Conservation (phyloP, 352 stramenopile species). For the Phytophthora aleatoria region DNA sequence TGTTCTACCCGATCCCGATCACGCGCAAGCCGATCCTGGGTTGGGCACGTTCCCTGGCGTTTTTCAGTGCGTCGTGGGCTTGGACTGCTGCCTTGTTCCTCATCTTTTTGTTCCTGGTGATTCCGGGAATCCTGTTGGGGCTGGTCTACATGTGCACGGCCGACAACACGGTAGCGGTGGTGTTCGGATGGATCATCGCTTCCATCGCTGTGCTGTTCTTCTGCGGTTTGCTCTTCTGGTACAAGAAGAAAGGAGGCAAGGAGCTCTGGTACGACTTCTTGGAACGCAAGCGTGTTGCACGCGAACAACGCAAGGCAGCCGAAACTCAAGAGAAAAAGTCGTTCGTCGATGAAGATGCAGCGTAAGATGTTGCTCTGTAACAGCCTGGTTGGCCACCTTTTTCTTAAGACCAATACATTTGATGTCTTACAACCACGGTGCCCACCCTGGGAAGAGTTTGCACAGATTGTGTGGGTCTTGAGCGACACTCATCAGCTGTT, state of each 20-base stretch:
- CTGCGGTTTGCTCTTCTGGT: conserved; percentile 37
- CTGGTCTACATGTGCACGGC: conserved; percentile 59
- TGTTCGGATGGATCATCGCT: conserved; percentile 42
- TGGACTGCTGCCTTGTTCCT: conserved; percentile 51
- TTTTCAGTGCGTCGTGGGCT: conserved; percentile 58
- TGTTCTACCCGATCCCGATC: conserved; percentile 91
- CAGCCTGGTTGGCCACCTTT: background rate
- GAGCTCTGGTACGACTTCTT: conserved; percentile 42
- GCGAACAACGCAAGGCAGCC: conserved; percentile 26
- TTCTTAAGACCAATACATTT: conserved; percentile 80
- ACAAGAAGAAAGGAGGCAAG: conserved; percentile 37
- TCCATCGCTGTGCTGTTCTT: conserved; percentile 17
- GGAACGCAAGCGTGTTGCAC: conserved; percentile 40
- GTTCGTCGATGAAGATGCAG: conserved; percentile 22
- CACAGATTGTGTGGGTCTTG: conserved; percentile 96
- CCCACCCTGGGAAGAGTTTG: conserved; percentile 96
- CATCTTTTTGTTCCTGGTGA: conserved; percentile 45
- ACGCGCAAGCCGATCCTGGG: conserved; percentile 78
- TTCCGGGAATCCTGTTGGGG: conserved; percentile 44
- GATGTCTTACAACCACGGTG: conserved; percentile 41
- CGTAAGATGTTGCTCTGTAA: background rate
- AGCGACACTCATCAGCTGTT: conserved; percentile 97
- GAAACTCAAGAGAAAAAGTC: conserved; percentile 19
- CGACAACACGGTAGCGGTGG: conserved; percentile 7
- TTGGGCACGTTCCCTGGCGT: conserved; percentile 64